These are phyloP conservation scores for Bathelium albidoporum DNA, from an alignment of 495 filamentous ascomycete species.

Conservation along the genomic window DNA sequence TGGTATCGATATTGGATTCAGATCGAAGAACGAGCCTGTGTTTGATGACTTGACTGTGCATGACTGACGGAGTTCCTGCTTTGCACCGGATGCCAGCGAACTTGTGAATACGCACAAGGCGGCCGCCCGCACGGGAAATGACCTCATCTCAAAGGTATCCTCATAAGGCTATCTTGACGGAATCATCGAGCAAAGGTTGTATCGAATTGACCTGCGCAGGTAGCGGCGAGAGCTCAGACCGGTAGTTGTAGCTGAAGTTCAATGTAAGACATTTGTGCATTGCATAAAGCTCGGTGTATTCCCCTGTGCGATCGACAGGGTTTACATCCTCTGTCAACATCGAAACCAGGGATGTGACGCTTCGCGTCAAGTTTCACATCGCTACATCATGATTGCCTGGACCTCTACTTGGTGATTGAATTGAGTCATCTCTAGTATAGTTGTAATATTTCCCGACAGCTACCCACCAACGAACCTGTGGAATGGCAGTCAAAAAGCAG, in stretches of 20 bases:
- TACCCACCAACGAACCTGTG: not conserved
- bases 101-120: not conserved
- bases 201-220: not conserved
- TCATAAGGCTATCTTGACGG: not conserved
- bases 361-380: not conserved
- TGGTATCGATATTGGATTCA: conserved; percentile 61
- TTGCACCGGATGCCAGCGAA: not conserved
- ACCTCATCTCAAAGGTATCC: not conserved
- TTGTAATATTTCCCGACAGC: not conserved
- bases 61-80: conserved; percentile 33
- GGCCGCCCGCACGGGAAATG: not conserved
- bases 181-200: not conserved
- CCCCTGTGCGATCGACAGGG: not conserved
- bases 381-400: not conserved
- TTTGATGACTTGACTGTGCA: conserved; percentile 71
- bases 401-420: not conserved
- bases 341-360: not conserved
- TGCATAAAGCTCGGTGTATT: not conserved
- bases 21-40: conserved; percentile 78
- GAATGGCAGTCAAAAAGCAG: not conserved
- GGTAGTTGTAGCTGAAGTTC: not conserved
- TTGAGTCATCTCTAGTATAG: not conserved
- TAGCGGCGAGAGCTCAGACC: not conserved
- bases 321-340: not conserved
- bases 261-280: not conserved